A percentile compares a stretch with the other conserved stretches of the same genome.
phyloP scores from a whole-genome alignment of 371 early-diverging fungal species.

The Entomophthora muscae region DNA sequence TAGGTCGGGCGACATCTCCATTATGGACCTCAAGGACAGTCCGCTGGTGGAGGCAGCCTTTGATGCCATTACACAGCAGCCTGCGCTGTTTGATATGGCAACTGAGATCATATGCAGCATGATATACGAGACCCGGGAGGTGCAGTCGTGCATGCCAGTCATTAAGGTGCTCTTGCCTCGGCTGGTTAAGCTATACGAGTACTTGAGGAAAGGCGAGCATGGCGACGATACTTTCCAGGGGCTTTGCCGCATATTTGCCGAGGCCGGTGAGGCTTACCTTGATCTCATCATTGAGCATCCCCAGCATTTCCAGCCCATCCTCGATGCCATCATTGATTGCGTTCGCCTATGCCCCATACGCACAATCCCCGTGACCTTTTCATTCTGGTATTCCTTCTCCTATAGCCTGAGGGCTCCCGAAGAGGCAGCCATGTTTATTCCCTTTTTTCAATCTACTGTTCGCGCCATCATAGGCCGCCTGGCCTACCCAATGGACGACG shows the following conservation, averaged over 20 bases:
- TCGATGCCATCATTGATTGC: conserved; percentile 59
- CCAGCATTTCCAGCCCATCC: conserved; percentile 38
- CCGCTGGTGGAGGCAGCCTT: conserved; percentile 58
- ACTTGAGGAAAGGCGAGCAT: conserved; percentile 26
- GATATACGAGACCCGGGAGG: conserved; percentile 52
- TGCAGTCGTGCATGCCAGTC: conserved; percentile 23
- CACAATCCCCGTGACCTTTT: conserved; percentile 59
- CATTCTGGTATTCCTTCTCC: conserved; percentile 71
- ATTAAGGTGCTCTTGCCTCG: conserved; percentile 47
- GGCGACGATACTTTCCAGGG: conserved; percentile 53
- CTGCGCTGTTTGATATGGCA: conserved; percentile 59
- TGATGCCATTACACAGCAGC: conserved; percentile 34
- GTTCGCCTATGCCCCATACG: conserved; percentile 42
- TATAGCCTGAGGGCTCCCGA: conserved; percentile 29
- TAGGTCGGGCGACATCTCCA: conserved; percentile 56
- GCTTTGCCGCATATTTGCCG: conserved; percentile 60
- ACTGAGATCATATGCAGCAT: conserved; percentile 71
- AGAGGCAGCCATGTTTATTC: conserved; percentile 25
- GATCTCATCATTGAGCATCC: conserved; percentile 40
- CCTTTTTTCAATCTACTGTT: conserved; percentile 50
- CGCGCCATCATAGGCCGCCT: conserved; percentile 69
- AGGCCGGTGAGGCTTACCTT: conserved; percentile 76
- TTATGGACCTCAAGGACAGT: conserved; percentile 34
- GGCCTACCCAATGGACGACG: conserved; percentile 53
- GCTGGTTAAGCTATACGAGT: conserved; percentile 25